These are phyloP conservation scores for Allomyces macrogynus DNA, from an alignment of 192 early-diverging fungal species.

Conservation along the genomic window DNA sequence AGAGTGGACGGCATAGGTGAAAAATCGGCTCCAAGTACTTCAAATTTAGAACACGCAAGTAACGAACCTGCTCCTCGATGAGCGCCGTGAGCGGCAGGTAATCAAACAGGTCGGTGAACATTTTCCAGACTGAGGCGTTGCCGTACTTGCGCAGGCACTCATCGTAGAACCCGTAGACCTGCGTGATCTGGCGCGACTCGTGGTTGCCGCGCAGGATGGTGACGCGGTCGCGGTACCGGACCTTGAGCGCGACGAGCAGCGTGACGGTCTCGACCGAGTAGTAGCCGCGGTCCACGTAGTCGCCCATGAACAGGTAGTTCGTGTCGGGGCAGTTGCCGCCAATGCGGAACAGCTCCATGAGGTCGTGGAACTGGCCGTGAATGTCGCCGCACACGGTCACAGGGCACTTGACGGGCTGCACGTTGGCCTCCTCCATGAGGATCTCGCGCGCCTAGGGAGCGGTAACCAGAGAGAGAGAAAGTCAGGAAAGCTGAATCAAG, in stretches of 20 bases:
- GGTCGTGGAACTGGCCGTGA: constrained; percentile 97
- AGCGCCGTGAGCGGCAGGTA: constrained; percentile 88
- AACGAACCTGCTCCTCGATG: constrained; percentile 69
- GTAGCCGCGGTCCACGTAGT: constrained; percentile 98
- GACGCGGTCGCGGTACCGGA: constrained; percentile 73
- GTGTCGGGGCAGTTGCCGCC: constrained; percentile 92
- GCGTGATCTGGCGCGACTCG: constrained; percentile 95
- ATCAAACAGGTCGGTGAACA: constrained; percentile 95
- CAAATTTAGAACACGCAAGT: not conserved
- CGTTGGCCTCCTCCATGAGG: constrained; percentile 87
- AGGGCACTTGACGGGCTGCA: constrained; percentile 93
- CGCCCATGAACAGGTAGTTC: constrained; percentile 98
- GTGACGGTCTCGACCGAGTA: constrained; percentile 97
- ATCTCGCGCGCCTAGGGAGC: constrained; percentile 77
- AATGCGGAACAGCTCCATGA: constrained; percentile 90
- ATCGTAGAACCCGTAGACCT: constrained; percentile 99
- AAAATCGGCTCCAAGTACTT: not conserved
- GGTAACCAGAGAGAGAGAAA: constrained; percentile 1
- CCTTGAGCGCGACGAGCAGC: constrained; percentile 84
- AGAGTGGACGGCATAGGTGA: no score
- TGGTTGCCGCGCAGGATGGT: constrained; percentile 97
- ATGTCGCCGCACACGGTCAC: constrained; percentile 98
- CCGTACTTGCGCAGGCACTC: constrained; percentile 98
- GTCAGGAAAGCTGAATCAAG: not conserved
- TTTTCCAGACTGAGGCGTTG: constrained; percentile 93